A percentile compares a stretch with the other conserved stretches of the same genome.
These are phyloP conservation scores for Quillaja saponaria DNA, from an alignment of 306 rosid species.

Conservation along the genomic window DNA sequence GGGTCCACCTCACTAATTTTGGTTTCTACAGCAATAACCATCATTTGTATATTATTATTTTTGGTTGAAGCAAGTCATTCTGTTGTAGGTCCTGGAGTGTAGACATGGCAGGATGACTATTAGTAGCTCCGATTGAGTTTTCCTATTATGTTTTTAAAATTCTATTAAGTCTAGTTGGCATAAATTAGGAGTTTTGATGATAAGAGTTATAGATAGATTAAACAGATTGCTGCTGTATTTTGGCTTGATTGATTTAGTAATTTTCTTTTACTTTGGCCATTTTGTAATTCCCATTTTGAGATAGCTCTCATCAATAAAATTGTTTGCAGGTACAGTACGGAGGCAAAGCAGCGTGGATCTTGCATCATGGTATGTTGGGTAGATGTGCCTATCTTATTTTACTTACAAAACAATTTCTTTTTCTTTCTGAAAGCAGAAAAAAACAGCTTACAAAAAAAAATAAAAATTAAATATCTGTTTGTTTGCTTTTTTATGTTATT, in stretches of 20 bases:
- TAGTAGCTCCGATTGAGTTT: constrained; percentile 7
- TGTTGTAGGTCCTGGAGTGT: background rate
- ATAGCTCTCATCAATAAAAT: background rate
- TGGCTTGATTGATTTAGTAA: no score
- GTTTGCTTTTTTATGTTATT: constrained; percentile 3
- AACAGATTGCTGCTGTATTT: no score
- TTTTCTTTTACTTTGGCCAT: background rate
- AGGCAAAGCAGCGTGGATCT: constrained; percentile 80
- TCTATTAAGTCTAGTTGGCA: no score
- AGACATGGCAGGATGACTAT: constrained; percentile 1
- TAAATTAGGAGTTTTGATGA: no score
- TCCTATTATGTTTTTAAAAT: no score
- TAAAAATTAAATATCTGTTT: background rate
- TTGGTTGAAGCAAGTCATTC: background rate
- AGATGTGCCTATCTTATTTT: background rate
- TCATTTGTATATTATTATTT: background rate
- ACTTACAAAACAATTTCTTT: background rate
- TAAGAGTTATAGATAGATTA: no score
- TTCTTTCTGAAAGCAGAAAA: no score
- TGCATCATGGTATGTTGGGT: constrained; percentile 53
- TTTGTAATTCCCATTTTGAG: constrained; percentile 1
- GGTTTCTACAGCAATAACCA: constrained; percentile 7
- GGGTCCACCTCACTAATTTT: constrained; percentile 9
- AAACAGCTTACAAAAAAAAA: no score
- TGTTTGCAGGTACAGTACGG: constrained; percentile 52